A percentile compares a stretch with the other conserved stretches of the same genome.
phyloP scores from a whole-genome alignment of 306 rosid species.

The Casuarina cunninghamiana region DNA sequence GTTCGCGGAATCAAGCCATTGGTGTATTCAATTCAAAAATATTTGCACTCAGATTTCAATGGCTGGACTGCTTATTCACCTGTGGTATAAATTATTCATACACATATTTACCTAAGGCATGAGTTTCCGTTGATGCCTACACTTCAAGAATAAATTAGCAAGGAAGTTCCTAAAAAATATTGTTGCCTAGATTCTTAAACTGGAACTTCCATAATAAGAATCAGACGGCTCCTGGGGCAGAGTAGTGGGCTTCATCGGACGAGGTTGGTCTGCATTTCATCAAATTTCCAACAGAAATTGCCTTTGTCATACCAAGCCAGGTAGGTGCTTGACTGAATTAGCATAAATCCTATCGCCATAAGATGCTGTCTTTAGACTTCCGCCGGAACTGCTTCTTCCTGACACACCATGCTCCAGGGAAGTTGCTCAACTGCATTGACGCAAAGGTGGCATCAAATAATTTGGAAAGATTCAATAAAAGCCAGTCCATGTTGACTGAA shows the following conservation, averaged over 20 bases:
- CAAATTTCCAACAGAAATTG: background rate
- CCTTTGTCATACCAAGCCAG: background rate
- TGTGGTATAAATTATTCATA: background rate
- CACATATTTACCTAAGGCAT: background rate
- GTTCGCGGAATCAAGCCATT: background rate
- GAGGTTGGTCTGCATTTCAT: background rate
- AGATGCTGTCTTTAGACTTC: constrained; percentile 55
- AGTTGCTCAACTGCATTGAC: constrained; percentile 72
- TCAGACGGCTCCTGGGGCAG: background rate
- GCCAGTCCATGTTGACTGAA: constrained; percentile 14
- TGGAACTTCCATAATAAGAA: background rate
- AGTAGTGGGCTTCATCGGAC: background rate
- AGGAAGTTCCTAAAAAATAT: background rate
- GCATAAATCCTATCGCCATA: constrained; percentile 46
- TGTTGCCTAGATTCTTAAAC: background rate
- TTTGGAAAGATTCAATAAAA: background rate
- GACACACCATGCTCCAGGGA: constrained; percentile 77
- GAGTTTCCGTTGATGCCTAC: background rate
- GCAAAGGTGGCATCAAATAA: background rate
- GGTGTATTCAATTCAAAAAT: background rate
- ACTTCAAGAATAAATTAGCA: background rate
- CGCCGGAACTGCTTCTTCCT: constrained; percentile 64
- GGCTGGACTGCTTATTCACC: background rate
- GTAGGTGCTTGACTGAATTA: no score
- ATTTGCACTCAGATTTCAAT: background rate